Conservation (phyloP, 257 asterid species). For the Plectranthus barbatus region DNA sequence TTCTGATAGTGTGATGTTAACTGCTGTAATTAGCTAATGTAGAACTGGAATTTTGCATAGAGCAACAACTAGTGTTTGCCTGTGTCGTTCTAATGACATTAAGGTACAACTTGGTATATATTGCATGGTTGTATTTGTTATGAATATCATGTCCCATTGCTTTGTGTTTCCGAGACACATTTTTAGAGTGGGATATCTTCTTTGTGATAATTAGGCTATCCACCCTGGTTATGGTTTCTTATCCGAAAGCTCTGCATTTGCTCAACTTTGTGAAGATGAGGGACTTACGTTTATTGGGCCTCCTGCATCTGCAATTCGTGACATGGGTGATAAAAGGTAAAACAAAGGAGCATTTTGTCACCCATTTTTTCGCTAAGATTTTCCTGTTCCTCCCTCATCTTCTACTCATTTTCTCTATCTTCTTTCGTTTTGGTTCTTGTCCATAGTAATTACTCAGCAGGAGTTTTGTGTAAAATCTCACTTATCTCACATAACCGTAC, state of each 20-base stretch:
- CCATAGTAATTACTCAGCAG: not conserved
- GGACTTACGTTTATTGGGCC: constrained; percentile 88
- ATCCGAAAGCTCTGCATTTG: constrained; percentile 91
- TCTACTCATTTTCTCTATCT: not conserved
- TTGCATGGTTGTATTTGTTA: constrained; percentile 1
- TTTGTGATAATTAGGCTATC: constrained; percentile 76
- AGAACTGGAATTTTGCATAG: not conserved
- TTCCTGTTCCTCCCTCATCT: not conserved
- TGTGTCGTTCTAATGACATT: not conserved
- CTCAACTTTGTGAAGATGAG: constrained; percentile 83
- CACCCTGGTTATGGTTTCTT: constrained; percentile 99
- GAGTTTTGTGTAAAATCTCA: not conserved
- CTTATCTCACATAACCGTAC: not conserved
- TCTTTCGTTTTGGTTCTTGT: not conserved
- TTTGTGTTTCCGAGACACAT: constrained; percentile 12
- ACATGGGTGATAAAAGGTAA: constrained; percentile 98
- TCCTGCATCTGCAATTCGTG: constrained; percentile 93
- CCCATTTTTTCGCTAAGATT: not conserved
- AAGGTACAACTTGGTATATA: not conserved
- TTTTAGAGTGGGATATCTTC: constrained; percentile 30
- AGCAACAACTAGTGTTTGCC: not conserved
- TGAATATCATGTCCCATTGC: constrained; percentile 11
- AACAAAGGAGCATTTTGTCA: not conserved
- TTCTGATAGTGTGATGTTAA: not conserved
- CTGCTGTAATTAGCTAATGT: not conserved